Base-by-base conservation (phyloP, 148 eudicot genomes). In the Talinum fruticosum region DNA sequence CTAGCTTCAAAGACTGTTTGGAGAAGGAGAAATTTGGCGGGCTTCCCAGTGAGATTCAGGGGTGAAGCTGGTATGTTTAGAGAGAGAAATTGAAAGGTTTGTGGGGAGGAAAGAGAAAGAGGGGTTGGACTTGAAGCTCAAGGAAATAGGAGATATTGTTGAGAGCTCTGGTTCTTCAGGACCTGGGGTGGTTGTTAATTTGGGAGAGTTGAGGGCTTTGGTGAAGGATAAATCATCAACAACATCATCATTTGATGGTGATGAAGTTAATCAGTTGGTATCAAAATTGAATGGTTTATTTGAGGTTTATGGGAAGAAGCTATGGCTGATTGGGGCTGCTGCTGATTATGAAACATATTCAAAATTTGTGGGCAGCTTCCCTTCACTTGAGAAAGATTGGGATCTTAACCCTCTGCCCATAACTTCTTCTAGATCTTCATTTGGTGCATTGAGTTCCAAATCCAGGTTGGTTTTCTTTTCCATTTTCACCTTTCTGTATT, bases 191-290 rank as follows among this genome's bases (percentile, higher is more conserved):
- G 79, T 88, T 70, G 76, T 87, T 8, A 87, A 75, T 76, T 71
- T 85, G 47, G 99, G 98, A 18, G 98, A 91, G 28, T 79, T 96
- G 85, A 83, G 80, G 66, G 87, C 38, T 13, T 82, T 93, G 38
- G 73, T 82, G 4, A 81, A 57, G 32, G 76, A 66, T 10, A 32
- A 21, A n/a, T n/a, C 28, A n/a, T 8, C 28, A 6, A 2, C 24
- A 59, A 6, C 64, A 59, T 59, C 64, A 59, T 59, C 64, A n/a
- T 59, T 29, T 8, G 66, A 62, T 26, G 66, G 15, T 28, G 33
- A 62, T 26, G 66, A 62, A 10, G 66, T 62, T 16, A 28, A 62
- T 26, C 32, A 62, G 15, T 26, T 62, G 66, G 66, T 62, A 33
- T 19, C 28, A 28, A 73, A 80, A 34, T 69, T 91, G 81, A 86